Evolutionary conservation across 345 rosid species (phyloP).

Genomic region (Euclidium syriacum): DNA sequence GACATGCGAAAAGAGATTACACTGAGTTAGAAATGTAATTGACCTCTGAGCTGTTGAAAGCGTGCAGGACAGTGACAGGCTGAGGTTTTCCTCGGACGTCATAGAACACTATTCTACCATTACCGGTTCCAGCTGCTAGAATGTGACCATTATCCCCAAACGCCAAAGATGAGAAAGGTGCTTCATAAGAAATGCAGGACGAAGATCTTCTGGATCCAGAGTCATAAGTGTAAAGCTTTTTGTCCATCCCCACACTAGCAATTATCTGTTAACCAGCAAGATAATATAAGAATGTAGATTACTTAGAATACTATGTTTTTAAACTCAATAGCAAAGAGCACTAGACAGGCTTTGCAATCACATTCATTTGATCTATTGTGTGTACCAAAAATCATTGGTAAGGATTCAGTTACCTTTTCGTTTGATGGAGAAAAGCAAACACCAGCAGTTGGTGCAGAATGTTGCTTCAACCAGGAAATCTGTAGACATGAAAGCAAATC

Average conservation of each 20-base stretch:
- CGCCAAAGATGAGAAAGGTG: constrained; percentile 96
- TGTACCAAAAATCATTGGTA: constrained; percentile 4
- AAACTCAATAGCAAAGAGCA: constrained; percentile 4
- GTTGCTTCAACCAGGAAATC: constrained; percentile 96
- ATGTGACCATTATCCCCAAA: constrained; percentile 90
- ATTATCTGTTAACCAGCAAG: constrained; percentile 55
- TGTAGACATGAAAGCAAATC: constrained; percentile 30
- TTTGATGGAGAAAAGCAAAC: constrained; percentile 90
- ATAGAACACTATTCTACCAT: constrained; percentile 85
- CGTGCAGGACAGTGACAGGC: constrained; percentile 86
- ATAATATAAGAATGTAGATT: constrained; percentile 5
- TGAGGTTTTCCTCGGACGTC: constrained; percentile 92
- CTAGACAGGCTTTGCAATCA: not conserved
- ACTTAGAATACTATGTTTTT: not conserved
- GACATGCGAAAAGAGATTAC: not conserved
- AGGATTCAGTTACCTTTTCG: constrained; percentile 64
- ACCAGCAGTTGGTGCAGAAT: constrained; percentile 96
- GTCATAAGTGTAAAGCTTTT: constrained; percentile 87
- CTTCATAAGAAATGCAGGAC: constrained; percentile 70
- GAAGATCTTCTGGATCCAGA: constrained; percentile 77
- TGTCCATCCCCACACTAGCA: constrained; percentile 93
- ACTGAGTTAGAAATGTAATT: constrained; percentile 8
- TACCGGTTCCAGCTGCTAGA: constrained; percentile 91
- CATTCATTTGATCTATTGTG: constrained; percentile 9
- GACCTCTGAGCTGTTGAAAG: constrained; percentile 89